Evolutionary conservation across 768 basidiomycete species (phyloP), one percentile per base, ranked within the genome.

Genomic region (Ephemerocybe angulata): DNA sequence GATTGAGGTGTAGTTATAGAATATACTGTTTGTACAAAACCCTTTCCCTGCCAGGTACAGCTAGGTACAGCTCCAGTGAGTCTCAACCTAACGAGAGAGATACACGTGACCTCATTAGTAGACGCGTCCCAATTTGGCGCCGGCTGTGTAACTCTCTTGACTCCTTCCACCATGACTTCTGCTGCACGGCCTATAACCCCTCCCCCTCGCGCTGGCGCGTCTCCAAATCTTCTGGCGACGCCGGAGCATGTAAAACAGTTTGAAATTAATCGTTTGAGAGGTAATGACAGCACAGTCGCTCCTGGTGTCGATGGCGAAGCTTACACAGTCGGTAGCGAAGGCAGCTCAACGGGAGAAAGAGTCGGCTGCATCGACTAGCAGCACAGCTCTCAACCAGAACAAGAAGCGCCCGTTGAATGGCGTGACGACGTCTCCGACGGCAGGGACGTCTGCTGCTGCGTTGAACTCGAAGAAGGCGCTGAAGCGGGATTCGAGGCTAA

Each of bases 241-340:
- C 82, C 86, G 13, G 90, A 93, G 58, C 83, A 88, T 65, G 71
- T 82, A 43, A 86, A 81, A 63, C 80, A 82, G 53, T 76, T 92
- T 24, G 90, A 93, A 66, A 76, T 92, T 40, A 91, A 93, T 62
- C 81, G 90, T 51, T 71, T 93, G 22, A 85, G 80, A 82, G 89
- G 89, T 88, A 49, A 41, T 2, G n/a, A n/a, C n/a, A n/a, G n/a
- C n/a, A n/a, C 25, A 37, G 8, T 17, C 24, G 49, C 50, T 25
- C 13, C 21, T 37, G 56, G 33, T 29, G 19, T n/a, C 21, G 27
- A 50, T 40, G 41, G 44, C 22, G 10, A 7, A 22, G 13, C 28
- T 57, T 42, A 56, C 35, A 25, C 31, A 27, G 31, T 48, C 41
- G 52, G 33, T 58, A 90, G 90, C 91, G 3, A 93, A 93, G 69